A percentile compares a stretch with the other conserved stretches of the same genome.
phyloP scores from a whole-genome alignment of 1,284 basidiomycete species.

The Ustilago xerochloae region DNA sequence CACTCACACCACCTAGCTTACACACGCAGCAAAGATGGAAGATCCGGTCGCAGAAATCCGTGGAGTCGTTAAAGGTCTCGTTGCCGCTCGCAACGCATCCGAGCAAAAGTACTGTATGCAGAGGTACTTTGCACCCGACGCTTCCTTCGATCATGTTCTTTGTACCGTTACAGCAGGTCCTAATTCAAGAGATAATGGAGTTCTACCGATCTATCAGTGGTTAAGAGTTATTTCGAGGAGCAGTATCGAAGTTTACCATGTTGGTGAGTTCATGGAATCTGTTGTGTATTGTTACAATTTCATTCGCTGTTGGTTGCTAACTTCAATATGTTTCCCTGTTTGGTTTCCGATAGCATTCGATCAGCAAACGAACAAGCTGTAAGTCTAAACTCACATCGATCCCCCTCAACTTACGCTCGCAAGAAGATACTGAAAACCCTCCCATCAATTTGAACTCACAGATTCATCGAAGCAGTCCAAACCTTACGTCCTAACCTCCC shows the following conservation, averaged over 20 bases:
- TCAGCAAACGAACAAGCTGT: conserved; percentile 29
- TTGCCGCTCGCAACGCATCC: conserved; percentile 57
- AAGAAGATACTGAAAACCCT: neutral
- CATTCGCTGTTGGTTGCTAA: too few species aligned
- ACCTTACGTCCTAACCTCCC: conserved; percentile 52
- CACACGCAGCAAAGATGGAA: conserved; percentile 51
- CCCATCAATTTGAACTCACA: neutral
- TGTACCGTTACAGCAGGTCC: conserved; percentile 55
- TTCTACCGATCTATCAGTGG: conserved; percentile 66
- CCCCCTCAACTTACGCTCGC: neutral
- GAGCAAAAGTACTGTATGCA: conserved; percentile 59
- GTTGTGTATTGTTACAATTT: too few species aligned
- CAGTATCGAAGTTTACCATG: conserved; percentile 55
- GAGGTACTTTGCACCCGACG: conserved; percentile 60
- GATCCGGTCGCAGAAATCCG: conserved; percentile 59
- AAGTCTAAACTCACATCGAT: neutral
- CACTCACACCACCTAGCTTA: neutral
- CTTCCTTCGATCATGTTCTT: conserved; percentile 65
- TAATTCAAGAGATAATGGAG: conserved; percentile 59
- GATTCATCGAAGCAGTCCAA: conserved; percentile 62
- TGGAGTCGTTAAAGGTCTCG: conserved; percentile 62
- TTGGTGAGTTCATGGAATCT: conserved; percentile 48
- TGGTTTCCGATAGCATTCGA: conserved; percentile 7
- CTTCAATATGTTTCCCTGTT: neutral
- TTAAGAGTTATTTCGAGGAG: conserved; percentile 58